These are phyloP conservation scores for Gigaspora rosea DNA, from an alignment of 192 early-diverging fungal species.

Conservation along the genomic window DNA sequence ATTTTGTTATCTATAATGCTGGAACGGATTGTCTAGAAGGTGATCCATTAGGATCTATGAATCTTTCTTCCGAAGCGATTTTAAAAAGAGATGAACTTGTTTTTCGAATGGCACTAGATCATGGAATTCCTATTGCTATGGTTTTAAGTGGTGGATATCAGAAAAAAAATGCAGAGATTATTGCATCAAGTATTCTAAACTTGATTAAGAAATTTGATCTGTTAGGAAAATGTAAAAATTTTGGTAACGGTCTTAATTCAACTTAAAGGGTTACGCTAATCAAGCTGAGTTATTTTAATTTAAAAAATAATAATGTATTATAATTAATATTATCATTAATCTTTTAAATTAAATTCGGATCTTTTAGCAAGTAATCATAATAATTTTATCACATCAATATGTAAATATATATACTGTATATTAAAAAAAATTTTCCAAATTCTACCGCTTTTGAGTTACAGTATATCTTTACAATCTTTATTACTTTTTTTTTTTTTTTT, in stretches of 20 bases:
- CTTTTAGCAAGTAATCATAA: no score
- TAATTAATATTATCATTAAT: no score
- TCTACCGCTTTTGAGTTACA: not conserved
- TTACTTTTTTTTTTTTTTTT: no score
- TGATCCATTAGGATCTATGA: slow-evolving; percentile 31
- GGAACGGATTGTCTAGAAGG: slow-evolving; percentile 33
- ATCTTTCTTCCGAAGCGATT: slow-evolving; percentile 6
- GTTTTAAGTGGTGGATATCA: slow-evolving; percentile 34
- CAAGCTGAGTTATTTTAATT: no score
- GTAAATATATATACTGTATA: no score
- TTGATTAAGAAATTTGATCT: slow-evolving; percentile 30
- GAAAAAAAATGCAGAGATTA: slow-evolving; percentile 35
- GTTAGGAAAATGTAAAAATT: not conserved
- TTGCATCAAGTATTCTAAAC: slow-evolving; percentile 26
- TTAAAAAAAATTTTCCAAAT: no score
- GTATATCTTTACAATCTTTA: no score
- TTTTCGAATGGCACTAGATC: slow-evolving; percentile 32
- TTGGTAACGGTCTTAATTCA: not conserved
- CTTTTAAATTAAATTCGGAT: no score
- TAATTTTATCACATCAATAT: no score
- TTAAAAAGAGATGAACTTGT: slow-evolving; percentile 28
- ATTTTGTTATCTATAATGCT: slow-evolving; percentile 33
- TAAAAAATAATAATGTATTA: no score
- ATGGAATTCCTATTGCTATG: slow-evolving; percentile 30
- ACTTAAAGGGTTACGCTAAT: no score